Conservation (phyloP, 1,139 yeast species). For the Hemisphaericaspora xylofermentans region DNA sequence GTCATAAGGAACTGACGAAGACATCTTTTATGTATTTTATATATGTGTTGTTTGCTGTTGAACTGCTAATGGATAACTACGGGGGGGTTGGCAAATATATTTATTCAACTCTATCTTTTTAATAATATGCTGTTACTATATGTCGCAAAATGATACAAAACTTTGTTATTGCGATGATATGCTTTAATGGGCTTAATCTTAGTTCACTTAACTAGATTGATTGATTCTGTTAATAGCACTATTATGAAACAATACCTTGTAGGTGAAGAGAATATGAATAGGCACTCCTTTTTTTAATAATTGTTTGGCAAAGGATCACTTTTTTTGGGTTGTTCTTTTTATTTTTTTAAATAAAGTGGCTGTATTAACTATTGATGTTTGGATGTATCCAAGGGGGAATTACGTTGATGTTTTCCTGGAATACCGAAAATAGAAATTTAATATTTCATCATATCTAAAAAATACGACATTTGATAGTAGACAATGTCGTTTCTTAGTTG, state of each 20-base stretch:
- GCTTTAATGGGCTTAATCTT: background rate
- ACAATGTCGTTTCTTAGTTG: background rate
- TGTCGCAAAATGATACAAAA: background rate
- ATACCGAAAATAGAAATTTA: background rate
- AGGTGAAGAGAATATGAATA: too few species aligned
- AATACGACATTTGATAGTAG: too few species aligned
- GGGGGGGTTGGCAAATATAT: background rate
- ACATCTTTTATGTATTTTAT: slow-evolving; percentile 39
- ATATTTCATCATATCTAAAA: too few species aligned
- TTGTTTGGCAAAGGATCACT: background rate
- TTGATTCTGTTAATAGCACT: background rate
- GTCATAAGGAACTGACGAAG: slow-evolving; percentile 85
- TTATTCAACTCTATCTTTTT: too few species aligned
- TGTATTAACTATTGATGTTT: background rate
- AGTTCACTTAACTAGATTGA: background rate
- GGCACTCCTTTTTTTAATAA: background rate
- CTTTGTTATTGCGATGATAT: background rate
- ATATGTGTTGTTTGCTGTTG: background rate
- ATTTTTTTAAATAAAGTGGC: background rate
- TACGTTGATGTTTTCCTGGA: background rate
- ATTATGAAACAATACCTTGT: too few species aligned
- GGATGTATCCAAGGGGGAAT: background rate
- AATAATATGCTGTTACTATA: background rate
- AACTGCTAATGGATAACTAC: background rate
- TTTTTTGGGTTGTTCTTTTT: background rate